phyloP scores from a whole-genome alignment of 1,139 yeast genomes.

The Magnusiomyces magnusii region DNA sequence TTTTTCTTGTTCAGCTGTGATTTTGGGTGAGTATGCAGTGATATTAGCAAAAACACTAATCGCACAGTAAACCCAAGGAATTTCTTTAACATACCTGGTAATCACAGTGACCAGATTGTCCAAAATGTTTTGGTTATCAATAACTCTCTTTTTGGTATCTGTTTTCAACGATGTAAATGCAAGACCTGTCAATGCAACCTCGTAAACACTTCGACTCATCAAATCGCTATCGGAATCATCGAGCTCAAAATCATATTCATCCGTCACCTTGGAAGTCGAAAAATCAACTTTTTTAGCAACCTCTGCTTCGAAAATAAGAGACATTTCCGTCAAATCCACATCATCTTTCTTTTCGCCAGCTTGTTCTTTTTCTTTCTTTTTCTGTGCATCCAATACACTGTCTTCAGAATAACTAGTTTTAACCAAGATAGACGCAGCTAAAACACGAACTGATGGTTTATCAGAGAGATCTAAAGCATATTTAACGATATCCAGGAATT shows the following conservation, averaged over 20 bases:
- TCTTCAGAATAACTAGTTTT: slow-evolving; percentile 24
- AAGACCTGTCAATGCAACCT: slow-evolving; percentile 34
- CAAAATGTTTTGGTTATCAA: slow-evolving; percentile 20
- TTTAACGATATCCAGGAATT: slow-evolving; percentile 25
- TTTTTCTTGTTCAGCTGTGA: slow-evolving; percentile 30
- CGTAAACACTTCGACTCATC: slow-evolving; percentile 12
- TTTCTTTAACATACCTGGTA: slow-evolving; percentile 15
- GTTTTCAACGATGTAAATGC: slow-evolving; percentile 33
- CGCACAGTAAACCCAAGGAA: slow-evolving; percentile 30
- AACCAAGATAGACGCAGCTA: slow-evolving; percentile 34
- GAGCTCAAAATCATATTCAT: slow-evolving; percentile 11
- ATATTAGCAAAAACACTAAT: slow-evolving; percentile 30
- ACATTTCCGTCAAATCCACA: slow-evolving; percentile 25
- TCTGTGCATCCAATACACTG: slow-evolving; percentile 10
- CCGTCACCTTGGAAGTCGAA: slow-evolving; percentile 9
- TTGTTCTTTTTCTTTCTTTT: neutral
- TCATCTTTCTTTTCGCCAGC: slow-evolving; percentile 18
- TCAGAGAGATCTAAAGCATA: slow-evolving; percentile 21
- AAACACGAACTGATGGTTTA: slow-evolving; percentile 23
- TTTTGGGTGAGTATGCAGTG: slow-evolving; percentile 30
- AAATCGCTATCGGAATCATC: slow-evolving; percentile 6
- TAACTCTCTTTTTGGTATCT: slow-evolving; percentile 28
- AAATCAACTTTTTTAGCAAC: slow-evolving; percentile 18
- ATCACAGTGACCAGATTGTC: slow-evolving; percentile 19
- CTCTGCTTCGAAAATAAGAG: slow-evolving; percentile 28